Evolutionary conservation across 352 stramenopile genomes (phyloP), one percentile per base, ranked within the genome.

Genomic region (Pythium aquatile): DNA sequence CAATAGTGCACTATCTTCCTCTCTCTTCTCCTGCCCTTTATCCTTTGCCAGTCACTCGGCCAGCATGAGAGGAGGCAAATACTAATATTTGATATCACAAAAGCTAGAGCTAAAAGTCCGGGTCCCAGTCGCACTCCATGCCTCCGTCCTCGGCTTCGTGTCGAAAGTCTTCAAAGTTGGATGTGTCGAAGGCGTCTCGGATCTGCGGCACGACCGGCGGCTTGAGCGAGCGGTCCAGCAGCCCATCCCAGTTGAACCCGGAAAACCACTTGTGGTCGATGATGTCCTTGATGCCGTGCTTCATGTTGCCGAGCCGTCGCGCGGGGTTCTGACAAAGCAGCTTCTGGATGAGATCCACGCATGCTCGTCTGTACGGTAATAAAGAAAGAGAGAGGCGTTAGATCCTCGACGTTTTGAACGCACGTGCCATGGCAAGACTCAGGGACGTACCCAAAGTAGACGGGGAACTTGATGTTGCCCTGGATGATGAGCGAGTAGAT

Each of bases 401-500:
- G 20, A 24, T 24, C 20, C 20, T 24, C 20, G 20, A 24, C 20
- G 20, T 24, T 24, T 24, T 24, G 20, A 24, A 24, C 20, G 20
- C 20, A 24, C 20, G 20, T 24, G 20, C 20, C 20, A 24, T 24
- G 20, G 20, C 20, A 24, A 24, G 20, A 24, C 20, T 24, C 20
- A 24, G 28, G 14, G 51, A 24, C 66, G 39, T 72, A 93, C 84
- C 81, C 81, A 58, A 98, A 85, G 62, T 90, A 78, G 11, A 71
- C 67, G 9, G 91, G 91, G 46, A 96, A 94, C 20, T 96, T 91
- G 55, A 97, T 76, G 55, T 86, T 89, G 40, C 86, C 89, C 49
- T 91, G 82, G 55, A 97, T 85, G 58, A 97, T 96, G 46, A 96
- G 80, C 48, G 92, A 87, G 70, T 98, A 98, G 59, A 97, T 93